phyloP scores from a whole-genome alignment of 257 asterid species.

The Solanum commersonii region DNA sequence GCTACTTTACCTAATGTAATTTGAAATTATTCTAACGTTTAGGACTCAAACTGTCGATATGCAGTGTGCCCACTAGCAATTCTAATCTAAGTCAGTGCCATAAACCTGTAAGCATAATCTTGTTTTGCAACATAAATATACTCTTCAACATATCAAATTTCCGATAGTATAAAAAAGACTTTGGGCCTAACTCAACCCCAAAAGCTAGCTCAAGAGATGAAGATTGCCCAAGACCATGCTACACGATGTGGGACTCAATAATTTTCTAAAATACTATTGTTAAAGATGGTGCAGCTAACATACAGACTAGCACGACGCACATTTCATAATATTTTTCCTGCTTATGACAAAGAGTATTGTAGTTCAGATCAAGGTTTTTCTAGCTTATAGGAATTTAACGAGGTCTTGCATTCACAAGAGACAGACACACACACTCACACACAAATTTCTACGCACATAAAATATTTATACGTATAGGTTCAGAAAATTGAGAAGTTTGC shows the following conservation, averaged over 20 bases:
- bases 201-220: neutral
- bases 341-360: neutral
- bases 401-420: neutral
- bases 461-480: neutral
- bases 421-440: neutral
- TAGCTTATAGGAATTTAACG: neutral
- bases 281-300: neutral
- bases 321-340: neutral
- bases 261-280: neutral
- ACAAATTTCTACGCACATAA: neutral
- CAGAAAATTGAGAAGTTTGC: neutral
- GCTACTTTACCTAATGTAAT: neutral
- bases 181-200: neutral
- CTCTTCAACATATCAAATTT: neutral
- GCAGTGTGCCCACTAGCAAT: neutral
- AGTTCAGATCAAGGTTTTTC: neutral
- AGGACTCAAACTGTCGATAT: neutral
- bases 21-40: neutral
- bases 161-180: neutral
- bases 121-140: neutral
- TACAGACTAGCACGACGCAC: neutral
- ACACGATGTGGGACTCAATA: neutral
- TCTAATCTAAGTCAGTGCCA: neutral
- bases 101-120: neutral
- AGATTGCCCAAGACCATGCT: neutral